Percentiles rank a stretch among this genome's conserved stretches.
These are phyloP conservation scores for Blastosporella zonata DNA, from an alignment of 1,284 basidiomycete species.

Conservation along the genomic window DNA sequence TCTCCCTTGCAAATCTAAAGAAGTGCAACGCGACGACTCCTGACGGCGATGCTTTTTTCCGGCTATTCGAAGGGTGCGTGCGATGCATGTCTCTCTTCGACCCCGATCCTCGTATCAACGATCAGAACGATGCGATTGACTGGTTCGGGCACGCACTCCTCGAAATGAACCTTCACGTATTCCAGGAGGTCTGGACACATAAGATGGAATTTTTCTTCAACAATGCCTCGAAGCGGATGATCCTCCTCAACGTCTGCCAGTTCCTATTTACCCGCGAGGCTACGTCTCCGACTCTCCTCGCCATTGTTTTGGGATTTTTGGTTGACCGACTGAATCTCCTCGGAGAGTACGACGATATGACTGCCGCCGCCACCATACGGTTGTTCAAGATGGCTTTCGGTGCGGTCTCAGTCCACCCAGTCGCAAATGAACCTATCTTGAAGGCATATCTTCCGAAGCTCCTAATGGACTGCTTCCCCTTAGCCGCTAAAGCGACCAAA, in stretches of 20 bases:
- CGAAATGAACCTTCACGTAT: conserved; percentile 86
- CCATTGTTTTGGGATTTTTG: conserved; percentile 88
- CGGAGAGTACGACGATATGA: conserved; percentile 83
- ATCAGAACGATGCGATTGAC: conserved; percentile 87
- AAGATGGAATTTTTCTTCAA: conserved; percentile 89
- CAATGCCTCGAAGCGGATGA: conserved; percentile 71
- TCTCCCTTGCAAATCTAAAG: conserved; percentile 76
- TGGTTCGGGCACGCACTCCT: conserved; percentile 77
- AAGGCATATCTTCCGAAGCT: conserved; percentile 92
- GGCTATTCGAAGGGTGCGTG: conserved; percentile 85
- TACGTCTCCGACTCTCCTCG: conserved; percentile 89
- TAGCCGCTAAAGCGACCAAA: conserved; percentile 89
- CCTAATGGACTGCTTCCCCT: conserved; percentile 96
- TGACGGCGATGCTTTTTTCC: conserved; percentile 85
- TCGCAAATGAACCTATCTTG: conserved; percentile 86
- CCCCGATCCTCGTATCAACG: conserved; percentile 63
- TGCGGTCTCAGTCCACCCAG: conserved; percentile 80
- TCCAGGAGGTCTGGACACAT: conserved; percentile 92
- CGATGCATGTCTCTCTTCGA: conserved; percentile 88
- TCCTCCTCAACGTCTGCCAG: conserved; percentile 86
- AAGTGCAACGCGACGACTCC: conserved; percentile 78
- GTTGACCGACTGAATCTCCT: conserved; percentile 82
- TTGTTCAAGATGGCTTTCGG: conserved; percentile 97
- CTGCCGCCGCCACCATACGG: conserved; percentile 79
- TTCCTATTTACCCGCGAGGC: conserved; percentile 81